These are phyloP conservation scores for Rhododendron griersonianum DNA, from an alignment of 148 eudicot genomes.

Conservation along the genomic window DNA sequence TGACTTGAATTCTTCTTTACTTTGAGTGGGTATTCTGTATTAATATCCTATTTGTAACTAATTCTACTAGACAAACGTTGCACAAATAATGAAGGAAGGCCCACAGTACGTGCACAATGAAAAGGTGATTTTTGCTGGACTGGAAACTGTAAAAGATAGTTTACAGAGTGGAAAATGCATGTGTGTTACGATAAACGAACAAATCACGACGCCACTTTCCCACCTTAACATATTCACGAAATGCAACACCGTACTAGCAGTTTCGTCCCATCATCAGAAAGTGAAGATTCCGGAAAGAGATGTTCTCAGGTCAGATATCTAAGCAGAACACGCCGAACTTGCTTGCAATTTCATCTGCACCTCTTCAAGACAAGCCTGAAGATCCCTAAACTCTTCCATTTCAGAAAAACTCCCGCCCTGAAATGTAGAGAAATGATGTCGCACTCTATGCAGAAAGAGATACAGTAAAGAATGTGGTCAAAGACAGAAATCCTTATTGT, in stretches of 20 bases:
- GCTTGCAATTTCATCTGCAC: conserved; percentile 42
- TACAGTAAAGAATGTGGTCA: neutral
- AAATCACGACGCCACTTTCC: neutral
- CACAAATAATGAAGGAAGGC: too few species aligned
- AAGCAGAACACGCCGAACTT: conserved; percentile 12
- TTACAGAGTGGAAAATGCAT: neutral
- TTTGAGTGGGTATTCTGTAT: too few species aligned
- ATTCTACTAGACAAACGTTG: too few species aligned
- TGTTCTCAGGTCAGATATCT: neutral
- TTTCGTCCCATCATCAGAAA: neutral
- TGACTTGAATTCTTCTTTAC: too few species aligned
- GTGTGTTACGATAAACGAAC: neutral
- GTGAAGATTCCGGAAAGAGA: neutral
- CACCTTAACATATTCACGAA: neutral
- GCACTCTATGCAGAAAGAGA: neutral
- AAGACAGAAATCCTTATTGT: neutral
- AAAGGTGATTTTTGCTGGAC: neutral
- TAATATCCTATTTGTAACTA: too few species aligned
- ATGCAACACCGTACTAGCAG: neutral
- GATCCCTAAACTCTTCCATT: conserved; percentile 61
- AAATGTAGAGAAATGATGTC: neutral
- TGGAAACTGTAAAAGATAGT: neutral
- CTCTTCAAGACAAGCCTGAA: conserved; percentile 50
- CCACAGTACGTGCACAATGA: neutral
- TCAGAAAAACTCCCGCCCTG: conserved; percentile 59